Percentiles rank a stretch among this genome's conserved stretches.
Evolutionary conservation across 2,329 filamentous ascomycete species (phyloP).

Genomic region (Aureobasidium sp.): DNA sequence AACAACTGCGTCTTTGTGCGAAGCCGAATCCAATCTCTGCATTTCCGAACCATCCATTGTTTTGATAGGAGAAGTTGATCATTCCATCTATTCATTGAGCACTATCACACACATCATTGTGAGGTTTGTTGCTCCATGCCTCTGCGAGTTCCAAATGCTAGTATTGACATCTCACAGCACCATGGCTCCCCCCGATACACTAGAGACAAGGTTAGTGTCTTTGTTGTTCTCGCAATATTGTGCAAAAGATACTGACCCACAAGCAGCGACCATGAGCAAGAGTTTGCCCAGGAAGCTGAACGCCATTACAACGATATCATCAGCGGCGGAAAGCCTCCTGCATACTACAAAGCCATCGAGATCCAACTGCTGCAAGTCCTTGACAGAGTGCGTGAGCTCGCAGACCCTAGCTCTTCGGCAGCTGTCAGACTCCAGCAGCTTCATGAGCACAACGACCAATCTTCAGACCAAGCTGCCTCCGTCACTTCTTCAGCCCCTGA

Average conservation of each 20-base stretch:
- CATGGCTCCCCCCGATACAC: background rate
- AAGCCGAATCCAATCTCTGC: background rate
- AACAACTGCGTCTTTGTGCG: background rate
- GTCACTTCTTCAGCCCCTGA: background rate
- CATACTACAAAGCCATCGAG: background rate
- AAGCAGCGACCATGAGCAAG: background rate
- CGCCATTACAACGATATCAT: conserved; percentile 1
- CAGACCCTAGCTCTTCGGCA: background rate
- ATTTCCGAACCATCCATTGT: background rate
- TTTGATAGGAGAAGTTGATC: background rate
- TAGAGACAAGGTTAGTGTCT: background rate
- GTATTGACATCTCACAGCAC: background rate
- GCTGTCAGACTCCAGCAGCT: conserved; percentile 15
- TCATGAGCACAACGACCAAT: conserved; percentile 12
- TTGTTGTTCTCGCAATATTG: no score
- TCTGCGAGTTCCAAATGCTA: background rate
- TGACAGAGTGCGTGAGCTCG: background rate
- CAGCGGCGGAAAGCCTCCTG: background rate
- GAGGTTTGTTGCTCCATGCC: background rate
- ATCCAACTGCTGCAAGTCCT: background rate
- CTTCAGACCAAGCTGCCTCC: background rate
- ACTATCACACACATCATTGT: background rate
- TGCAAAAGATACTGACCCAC: background rate
- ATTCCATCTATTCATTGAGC: background rate
- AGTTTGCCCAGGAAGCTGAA: background rate